Evolutionary conservation across 2,329 filamentous ascomycete genomes (phyloP).

Genomic region (Tolypocladium tundrense): DNA sequence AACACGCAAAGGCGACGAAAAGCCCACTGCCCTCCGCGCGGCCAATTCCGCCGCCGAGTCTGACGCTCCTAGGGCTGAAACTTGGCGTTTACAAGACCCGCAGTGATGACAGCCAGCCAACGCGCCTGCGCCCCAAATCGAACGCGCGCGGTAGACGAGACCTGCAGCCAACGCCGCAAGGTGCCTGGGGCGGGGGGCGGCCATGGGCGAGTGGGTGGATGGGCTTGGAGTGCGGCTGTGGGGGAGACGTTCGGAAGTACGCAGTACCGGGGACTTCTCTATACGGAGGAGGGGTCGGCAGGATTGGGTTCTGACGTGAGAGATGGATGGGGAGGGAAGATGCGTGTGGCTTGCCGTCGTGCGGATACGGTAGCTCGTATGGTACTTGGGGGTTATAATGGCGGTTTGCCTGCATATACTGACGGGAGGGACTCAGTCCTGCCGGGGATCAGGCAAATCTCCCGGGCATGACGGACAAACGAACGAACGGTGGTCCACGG

Average conservation of each 20-base stretch:
- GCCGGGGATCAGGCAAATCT: background rate
- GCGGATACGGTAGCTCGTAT: background rate
- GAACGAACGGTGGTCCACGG: background rate
- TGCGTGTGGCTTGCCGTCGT: background rate
- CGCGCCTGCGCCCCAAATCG: background rate
- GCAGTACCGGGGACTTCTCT: background rate
- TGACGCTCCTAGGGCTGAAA: background rate
- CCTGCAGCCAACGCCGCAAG: background rate
- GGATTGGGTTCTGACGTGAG: conserved; percentile 1
- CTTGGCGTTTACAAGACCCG: background rate
- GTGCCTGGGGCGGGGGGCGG: background rate
- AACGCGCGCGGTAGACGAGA: background rate
- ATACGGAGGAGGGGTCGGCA: background rate
- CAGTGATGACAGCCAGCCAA: background rate
- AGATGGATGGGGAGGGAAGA: background rate
- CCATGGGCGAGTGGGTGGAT: background rate
- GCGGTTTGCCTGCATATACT: too few relatives aligned
- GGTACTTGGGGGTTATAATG: background rate
- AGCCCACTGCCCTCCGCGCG: background rate
- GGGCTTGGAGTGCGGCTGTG: background rate
- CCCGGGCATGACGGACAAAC: too few relatives aligned
- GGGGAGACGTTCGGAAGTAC: background rate
- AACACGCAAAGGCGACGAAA: background rate
- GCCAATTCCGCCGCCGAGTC: background rate
- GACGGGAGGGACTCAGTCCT: background rate